Conservation (phyloP, 129 eudicot genomes). For the Artemisia tridentata region DNA sequence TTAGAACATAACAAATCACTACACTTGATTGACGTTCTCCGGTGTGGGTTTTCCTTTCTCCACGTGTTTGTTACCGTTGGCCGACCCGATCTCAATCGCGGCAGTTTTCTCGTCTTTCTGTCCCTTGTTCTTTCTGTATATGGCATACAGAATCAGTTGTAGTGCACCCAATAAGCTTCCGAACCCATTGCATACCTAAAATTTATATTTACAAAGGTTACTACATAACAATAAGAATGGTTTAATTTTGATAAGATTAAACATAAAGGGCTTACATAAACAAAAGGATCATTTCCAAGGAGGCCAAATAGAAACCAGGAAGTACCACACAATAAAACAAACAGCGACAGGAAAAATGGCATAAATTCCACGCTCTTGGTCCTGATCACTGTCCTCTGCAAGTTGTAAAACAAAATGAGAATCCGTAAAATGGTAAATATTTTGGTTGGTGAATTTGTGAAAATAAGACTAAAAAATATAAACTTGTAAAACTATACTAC, state of each 20-base stretch:
- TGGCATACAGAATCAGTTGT: constrained; percentile 70
- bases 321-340: constrained; percentile 77
- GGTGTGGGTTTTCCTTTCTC: not conserved
- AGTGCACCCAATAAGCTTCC: constrained; percentile 74
- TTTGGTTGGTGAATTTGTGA: too few relatives aligned
- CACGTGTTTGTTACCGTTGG: constrained; percentile 5
- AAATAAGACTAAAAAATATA: too few relatives aligned
- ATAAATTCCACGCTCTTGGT: constrained; percentile 85
- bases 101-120: constrained; percentile 21
- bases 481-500: too few relatives aligned
- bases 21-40: constrained; percentile 2
- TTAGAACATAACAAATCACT: not conserved
- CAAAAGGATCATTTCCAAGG: constrained; percentile 74
- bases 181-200: constrained; percentile 75
- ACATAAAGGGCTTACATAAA: constrained; percentile 47
- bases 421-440: too few relatives aligned
- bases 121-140: constrained; percentile 57
- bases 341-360: constrained; percentile 78
- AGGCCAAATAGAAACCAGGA: constrained; percentile 86
- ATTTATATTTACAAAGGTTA: not conserved
- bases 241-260: too few relatives aligned
- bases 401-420: too few relatives aligned
- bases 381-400: constrained; percentile 66
- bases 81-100: constrained; percentile 45
- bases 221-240: not conserved